Conservation (phyloP, 1,284 basidiomycete species). For the Mycosarcoma maydis region DNA sequence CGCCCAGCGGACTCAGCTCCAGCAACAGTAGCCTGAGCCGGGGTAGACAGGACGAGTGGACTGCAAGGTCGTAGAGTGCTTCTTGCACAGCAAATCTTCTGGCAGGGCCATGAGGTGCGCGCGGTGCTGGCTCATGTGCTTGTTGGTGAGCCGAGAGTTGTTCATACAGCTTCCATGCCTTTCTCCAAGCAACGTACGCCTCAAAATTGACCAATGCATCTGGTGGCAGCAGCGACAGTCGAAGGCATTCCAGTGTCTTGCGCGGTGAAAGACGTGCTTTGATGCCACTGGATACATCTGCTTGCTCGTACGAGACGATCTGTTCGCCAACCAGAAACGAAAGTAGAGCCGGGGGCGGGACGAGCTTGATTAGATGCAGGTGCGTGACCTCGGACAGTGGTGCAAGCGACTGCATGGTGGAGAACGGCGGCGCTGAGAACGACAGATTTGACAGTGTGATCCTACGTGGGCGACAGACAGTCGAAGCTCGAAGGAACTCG, state of each 20-base stretch:
- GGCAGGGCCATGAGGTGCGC: conserved; percentile 32
- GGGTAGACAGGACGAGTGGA: conserved; percentile 21
- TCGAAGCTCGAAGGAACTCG: conserved; percentile 21
- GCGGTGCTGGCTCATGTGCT: conserved; percentile 21
- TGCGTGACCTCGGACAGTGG: conserved; percentile 29
- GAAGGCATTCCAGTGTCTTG: conserved; percentile 21
- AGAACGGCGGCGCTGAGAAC: conserved; percentile 39
- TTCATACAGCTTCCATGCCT: conserved; percentile 34
- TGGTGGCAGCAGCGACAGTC: conserved; percentile 36
- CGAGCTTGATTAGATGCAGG: conserved; percentile 41
- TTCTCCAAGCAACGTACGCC: conserved; percentile 33
- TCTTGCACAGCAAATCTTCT: conserved; percentile 39
- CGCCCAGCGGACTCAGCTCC: conserved; percentile 27
- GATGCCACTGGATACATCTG: conserved; percentile 24
- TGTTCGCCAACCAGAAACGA: conserved; percentile 25
- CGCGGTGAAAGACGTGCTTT: conserved; percentile 19
- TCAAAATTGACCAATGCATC: conserved; percentile 33
- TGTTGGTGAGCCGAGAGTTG: conserved; percentile 20
- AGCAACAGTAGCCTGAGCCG: conserved; percentile 24
- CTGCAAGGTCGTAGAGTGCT: conserved; percentile 30
- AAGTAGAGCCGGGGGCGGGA: conserved; percentile 38
- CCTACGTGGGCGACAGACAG: conserved; percentile 26
- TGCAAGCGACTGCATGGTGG: conserved; percentile 18
- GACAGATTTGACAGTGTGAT: conserved; percentile 36
- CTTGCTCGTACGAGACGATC: conserved; percentile 29